Evolutionary conservation across 768 basidiomycete genomes (phyloP).

Genomic region (Mycena vulgaris): DNA sequence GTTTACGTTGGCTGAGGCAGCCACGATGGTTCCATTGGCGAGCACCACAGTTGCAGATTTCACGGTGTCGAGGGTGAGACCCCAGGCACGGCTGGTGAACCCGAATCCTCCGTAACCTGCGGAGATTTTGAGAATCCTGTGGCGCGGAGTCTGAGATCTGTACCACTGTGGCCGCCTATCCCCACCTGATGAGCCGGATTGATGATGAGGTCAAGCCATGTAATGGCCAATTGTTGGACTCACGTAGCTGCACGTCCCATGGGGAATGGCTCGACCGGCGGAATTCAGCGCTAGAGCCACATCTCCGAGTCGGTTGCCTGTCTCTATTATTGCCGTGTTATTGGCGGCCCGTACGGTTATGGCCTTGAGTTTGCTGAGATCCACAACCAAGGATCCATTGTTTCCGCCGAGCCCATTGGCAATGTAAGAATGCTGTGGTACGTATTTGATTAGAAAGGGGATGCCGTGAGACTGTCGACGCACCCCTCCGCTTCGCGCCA

Average conservation of each 20-base stretch:
- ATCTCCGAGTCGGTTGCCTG: constrained; percentile 65
- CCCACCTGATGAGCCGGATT: constrained; percentile 43
- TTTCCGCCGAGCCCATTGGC: constrained; percentile 64
- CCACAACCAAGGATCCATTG: constrained; percentile 62
- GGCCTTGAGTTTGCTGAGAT: constrained; percentile 57
- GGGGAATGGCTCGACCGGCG: constrained; percentile 61
- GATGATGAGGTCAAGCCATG: not conserved
- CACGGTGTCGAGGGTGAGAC: constrained; percentile 65
- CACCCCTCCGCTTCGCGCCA: constrained; percentile 64
- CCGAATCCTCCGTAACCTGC: constrained; percentile 64
- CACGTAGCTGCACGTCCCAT: constrained; percentile 68
- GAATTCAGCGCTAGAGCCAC: constrained; percentile 57
- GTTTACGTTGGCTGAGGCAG: constrained; percentile 54
- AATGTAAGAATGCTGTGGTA: constrained; percentile 63
- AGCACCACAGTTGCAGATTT: constrained; percentile 58
- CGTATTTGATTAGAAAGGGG: not conserved
- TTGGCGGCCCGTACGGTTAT: constrained; percentile 54
- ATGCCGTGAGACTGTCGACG: constrained; percentile 24
- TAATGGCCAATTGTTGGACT: not conserved
- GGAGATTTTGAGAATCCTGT: not conserved
- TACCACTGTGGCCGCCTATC: constrained; percentile 67
- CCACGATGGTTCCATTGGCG: constrained; percentile 59
- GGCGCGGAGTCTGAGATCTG: not conserved
- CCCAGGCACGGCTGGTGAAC: constrained; percentile 64
- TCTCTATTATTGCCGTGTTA: constrained; percentile 57